phyloP scores from a whole-genome alignment of 148 eudicot genomes.

The Rhododendron ferrugineum region DNA sequence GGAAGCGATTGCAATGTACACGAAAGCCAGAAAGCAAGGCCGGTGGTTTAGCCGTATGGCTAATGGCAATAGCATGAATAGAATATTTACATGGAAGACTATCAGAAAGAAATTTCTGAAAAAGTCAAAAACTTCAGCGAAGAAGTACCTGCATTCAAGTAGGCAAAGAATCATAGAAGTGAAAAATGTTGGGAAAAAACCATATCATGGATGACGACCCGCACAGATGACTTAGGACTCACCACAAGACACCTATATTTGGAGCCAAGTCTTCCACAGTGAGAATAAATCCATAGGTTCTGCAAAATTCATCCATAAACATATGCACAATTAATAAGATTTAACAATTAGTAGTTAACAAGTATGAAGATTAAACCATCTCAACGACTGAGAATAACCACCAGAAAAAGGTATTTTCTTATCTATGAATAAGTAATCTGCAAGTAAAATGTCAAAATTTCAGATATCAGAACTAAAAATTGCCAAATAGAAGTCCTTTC shows the following conservation, averaged over 20 bases:
- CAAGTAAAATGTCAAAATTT: not conserved
- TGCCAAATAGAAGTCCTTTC: not conserved
- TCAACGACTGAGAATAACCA: not conserved
- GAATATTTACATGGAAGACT: slow-evolving; percentile 78
- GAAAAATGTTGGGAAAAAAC: not conserved
- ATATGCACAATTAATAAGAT: not conserved
- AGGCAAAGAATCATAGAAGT: slow-evolving; percentile 7
- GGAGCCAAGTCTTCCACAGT: slow-evolving; percentile 92
- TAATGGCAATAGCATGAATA: slow-evolving; percentile 88
- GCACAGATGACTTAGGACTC: slow-evolving; percentile 22
- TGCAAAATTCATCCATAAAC: slow-evolving; percentile 31
- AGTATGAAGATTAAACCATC: not conserved
- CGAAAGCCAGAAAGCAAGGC: slow-evolving; percentile 88
- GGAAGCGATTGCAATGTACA: slow-evolving; percentile 76
- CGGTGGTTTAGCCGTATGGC: slow-evolving; percentile 88
- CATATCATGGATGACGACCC: not conserved
- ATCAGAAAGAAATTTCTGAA: slow-evolving; percentile 91
- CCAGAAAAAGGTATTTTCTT: not conserved
- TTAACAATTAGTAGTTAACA: not conserved
- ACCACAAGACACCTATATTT: slow-evolving; percentile 92
- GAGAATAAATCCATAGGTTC: slow-evolving; percentile 89
- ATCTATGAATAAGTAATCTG: not conserved
- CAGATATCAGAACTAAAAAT: not conserved
- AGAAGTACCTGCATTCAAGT: slow-evolving; percentile 85
- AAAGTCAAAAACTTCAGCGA: slow-evolving; percentile 96